Percentiles rank a stretch among this genome's conserved stretches.
phyloP scores from a whole-genome alignment of 192 early-diverging fungal species.

The Backusella circina region DNA sequence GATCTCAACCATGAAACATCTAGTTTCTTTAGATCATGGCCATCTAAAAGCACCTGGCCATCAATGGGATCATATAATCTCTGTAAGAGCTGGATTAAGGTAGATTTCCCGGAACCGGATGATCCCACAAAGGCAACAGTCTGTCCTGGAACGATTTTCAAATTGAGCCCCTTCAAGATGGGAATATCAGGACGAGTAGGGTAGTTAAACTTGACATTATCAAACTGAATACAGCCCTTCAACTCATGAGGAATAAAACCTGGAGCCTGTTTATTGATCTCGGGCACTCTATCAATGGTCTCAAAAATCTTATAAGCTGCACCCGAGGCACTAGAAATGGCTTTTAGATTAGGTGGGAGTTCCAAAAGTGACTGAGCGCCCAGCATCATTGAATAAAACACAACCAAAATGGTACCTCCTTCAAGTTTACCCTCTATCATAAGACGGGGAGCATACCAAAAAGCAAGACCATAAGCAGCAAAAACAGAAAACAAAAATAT shows the following conservation, averaged over 20 bases:
- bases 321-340: constrained; percentile 69
- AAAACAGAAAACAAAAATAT: constrained; percentile 71
- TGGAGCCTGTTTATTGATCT: constrained; percentile 57
- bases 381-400: constrained; percentile 83
- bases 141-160: constrained; percentile 67
- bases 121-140: constrained; percentile 85
- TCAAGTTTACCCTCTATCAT: constrained; percentile 39
- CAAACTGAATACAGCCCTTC: constrained; percentile 65
- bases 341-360: constrained; percentile 64
- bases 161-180: constrained; percentile 67
- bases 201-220: constrained; percentile 65
- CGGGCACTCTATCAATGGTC: constrained; percentile 75
- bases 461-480: constrained; percentile 67
- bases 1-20: constrained; percentile 78
- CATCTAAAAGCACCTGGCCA: constrained; percentile 66
- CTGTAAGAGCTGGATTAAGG: constrained; percentile 69
- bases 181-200: too few relatives aligned
- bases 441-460: constrained; percentile 73
- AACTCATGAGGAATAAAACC: constrained; percentile 45
- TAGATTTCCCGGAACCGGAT: too few relatives aligned
- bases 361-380: constrained; percentile 65
- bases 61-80: constrained; percentile 70
- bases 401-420: constrained; percentile 61
- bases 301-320: constrained; percentile 76
- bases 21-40: constrained; percentile 62